These are phyloP conservation scores for Fusarium xylarioides DNA, from an alignment of 2,329 filamentous ascomycete genomes.

Conservation along the genomic window DNA sequence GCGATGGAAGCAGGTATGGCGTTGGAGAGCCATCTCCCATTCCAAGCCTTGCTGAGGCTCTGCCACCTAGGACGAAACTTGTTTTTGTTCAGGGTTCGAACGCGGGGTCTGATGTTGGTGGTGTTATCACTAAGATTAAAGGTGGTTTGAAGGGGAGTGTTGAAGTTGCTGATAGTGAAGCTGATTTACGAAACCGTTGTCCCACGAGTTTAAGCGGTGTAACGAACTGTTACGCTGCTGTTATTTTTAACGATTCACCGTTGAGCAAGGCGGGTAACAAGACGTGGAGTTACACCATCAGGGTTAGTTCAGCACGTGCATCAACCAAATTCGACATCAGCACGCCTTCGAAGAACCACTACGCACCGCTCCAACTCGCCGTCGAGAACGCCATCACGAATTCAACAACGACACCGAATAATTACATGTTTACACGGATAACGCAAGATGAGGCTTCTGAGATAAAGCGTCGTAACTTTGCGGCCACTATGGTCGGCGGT, in stretches of 20 bases:
- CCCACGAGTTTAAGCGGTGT: not conserved
- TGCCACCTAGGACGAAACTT: not conserved
- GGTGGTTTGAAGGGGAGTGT: not conserved
- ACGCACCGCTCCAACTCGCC: not conserved
- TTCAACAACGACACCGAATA: not conserved
- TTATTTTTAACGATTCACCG: conserved; percentile 6
- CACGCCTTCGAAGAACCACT: not conserved
- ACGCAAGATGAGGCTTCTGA: not conserved
- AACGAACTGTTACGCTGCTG: not conserved
- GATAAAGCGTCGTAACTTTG: not conserved
- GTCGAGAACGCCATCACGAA: conserved; percentile 3
- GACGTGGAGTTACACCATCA: not conserved
- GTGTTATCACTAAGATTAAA: not conserved
- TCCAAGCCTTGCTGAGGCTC: not conserved
- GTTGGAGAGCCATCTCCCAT: not conserved
- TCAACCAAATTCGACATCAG: not conserved
- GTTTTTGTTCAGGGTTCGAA: not conserved
- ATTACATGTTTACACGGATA: not conserved
- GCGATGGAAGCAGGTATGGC: conserved; percentile 8
- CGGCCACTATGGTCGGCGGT: not conserved
- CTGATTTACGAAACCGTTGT: not conserved
- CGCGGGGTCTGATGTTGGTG: not conserved
- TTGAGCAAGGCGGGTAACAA: not conserved
- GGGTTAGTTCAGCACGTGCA: not conserved
- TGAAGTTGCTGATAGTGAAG: not conserved